phyloP scores from a whole-genome alignment of 805 yeast species.

The Blastobotrys parvus region DNA sequence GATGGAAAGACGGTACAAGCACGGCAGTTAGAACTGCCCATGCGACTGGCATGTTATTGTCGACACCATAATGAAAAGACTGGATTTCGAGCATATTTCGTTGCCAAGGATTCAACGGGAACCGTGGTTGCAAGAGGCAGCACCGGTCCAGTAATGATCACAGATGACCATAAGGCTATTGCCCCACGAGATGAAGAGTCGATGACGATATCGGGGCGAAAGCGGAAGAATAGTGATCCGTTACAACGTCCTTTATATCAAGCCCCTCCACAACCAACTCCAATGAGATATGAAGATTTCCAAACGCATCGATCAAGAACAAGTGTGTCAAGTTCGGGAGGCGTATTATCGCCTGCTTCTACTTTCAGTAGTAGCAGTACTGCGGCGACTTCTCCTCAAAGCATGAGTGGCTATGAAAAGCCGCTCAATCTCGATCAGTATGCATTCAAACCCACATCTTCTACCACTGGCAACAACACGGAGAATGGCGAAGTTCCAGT shows the following conservation, averaged over 20 bases:
- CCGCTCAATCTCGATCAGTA: neutral
- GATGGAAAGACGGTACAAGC: constrained; percentile 21
- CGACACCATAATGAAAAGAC: constrained; percentile 86
- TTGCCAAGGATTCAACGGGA: constrained; percentile 53
- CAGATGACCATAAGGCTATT: constrained; percentile 79
- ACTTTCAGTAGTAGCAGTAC: neutral
- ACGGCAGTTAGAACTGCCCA: constrained; percentile 39
- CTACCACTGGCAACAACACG: too few relatives aligned
- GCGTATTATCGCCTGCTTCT: neutral
- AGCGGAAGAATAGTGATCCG: neutral
- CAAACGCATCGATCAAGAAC: neutral
- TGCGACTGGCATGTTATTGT: constrained; percentile 91
- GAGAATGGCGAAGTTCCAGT: neutral
- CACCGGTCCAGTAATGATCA: constrained; percentile 75
- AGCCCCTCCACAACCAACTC: neutral
- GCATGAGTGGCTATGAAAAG: neutral
- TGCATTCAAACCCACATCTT: neutral
- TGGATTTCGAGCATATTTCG: constrained; percentile 46
- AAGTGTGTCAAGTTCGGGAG: neutral
- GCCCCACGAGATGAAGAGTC: neutral
- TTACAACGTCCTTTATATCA: neutral
- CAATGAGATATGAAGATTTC: neutral
- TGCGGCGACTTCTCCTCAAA: constrained; percentile 6
- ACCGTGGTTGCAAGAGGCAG: constrained; percentile 62
- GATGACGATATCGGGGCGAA: neutral